Percentiles rank a stretch among this genome's conserved stretches.
Conservation (phyloP, 2,329 filamentous ascomycete genomes). For the Coleophoma cylindrospora region DNA sequence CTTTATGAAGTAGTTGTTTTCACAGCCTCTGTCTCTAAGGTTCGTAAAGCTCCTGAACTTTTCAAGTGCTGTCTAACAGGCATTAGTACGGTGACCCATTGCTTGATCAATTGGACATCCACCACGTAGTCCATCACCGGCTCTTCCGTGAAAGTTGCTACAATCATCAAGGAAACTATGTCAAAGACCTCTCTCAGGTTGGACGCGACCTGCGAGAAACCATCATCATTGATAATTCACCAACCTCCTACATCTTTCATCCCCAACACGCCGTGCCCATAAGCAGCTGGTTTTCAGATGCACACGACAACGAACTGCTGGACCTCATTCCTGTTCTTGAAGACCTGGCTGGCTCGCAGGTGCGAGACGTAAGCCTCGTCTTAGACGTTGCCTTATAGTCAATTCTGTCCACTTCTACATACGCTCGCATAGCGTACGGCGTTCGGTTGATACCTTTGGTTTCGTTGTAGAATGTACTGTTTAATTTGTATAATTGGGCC, state of each 20-base stretch:
- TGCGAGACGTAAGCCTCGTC: constrained; percentile 94
- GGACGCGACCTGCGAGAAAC: constrained; percentile 94
- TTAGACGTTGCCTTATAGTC: constrained; percentile 76
- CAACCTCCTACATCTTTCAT: constrained; percentile 99
- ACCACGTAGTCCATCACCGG: constrained; percentile 91
- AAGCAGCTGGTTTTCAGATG: constrained; percentile 99
- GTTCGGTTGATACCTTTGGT: constrained; percentile 31
- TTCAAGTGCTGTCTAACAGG: constrained; percentile 6
- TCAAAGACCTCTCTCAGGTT: constrained; percentile 97
- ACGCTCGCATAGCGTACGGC: constrained; percentile 31
- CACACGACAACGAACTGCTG: constrained; percentile 96
- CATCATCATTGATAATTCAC: constrained; percentile 99
- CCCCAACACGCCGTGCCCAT: constrained; percentile 98
- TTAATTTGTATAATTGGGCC: constrained; percentile 30
- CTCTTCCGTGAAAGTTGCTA: constrained; percentile 98
- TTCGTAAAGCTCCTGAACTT: constrained; percentile 32
- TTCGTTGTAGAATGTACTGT: constrained; percentile 32
- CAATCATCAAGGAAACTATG: constrained; percentile 98
- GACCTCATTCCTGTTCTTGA: constrained; percentile 97
- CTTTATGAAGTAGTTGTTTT: constrained; percentile 98
- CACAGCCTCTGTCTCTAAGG: constrained; percentile 96
- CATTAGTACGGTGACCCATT: constrained; percentile 88
- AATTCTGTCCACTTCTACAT: constrained; percentile 23
- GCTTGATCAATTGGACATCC: constrained; percentile 93
- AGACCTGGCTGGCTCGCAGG: constrained; percentile 83